Base-by-base conservation (phyloP, 306 rosid genomes). In the Fagus sylvatica region DNA sequence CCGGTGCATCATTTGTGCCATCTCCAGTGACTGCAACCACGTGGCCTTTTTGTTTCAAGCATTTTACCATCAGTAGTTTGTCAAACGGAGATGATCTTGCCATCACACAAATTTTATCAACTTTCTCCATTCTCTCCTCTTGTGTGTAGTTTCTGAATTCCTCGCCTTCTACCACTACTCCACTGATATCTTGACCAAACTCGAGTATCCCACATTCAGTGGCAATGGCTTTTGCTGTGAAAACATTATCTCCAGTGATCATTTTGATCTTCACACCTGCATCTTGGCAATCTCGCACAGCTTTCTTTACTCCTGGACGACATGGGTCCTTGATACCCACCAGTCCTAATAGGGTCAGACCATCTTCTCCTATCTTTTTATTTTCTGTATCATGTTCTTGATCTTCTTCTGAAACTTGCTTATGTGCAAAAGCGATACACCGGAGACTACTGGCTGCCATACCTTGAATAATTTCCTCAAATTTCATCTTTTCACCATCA, bases 391-490 rank as follows among this genome's bases (percentile, higher is more conserved):
- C 66, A 1, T 40, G 68, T 7, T 53, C 75, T 2, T 22, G 19
- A 22, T 49, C 60, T 37, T 7, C 43, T 3, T 60, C 11, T 57
- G 36, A 43, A 60, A 85, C 30, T 39, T 81, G 72, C 19, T 66
- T 75, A 49, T 81, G 84, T 41, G 88, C 84, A 68, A 82, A 78
- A 42, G 88, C 84, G 40, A 82, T 85, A 76, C 84, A 82, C 32
- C 75, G 40, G n/a, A 85, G 82, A 49, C 80, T 76, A 9, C 84
- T 82, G 1, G 86, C 84, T 16, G 82, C 86, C 82, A 82, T 79
- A 1, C 79, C 88, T 82, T 82, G 74, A 53, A 82, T 82, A 12
- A 68, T 82, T 11, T 61, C 15, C 66, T 81, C 57, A 3, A 79
- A 59, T 30, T 57, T 37, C 65, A 17, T 1, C 78, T 53, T 79